phyloP scores from a whole-genome alignment of 257 asterid genomes.

The Penstemon eatonii region DNA sequence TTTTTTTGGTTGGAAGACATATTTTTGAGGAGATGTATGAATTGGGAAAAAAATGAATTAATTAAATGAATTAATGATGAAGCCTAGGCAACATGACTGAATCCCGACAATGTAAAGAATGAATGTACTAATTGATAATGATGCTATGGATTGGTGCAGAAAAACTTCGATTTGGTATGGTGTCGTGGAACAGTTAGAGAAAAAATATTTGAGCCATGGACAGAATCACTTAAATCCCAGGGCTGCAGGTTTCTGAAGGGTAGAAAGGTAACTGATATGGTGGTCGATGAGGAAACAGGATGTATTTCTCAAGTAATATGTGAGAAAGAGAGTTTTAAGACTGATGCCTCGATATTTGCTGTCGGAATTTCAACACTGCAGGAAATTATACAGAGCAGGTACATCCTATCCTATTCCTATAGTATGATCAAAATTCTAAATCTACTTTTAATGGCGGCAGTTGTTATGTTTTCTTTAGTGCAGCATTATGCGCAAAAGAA shows the following conservation, averaged over 20 bases:
- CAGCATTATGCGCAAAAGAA: constrained; percentile 58
- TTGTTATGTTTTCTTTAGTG: constrained; percentile 39
- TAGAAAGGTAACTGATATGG: constrained; percentile 52
- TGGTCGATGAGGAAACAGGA: constrained; percentile 48
- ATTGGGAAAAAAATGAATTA: too few relatives aligned
- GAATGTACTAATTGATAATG: too few relatives aligned
- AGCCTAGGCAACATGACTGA: too few relatives aligned
- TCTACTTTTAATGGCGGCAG: background rate
- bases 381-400: constrained; percentile 58
- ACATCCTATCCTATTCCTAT: background rate
- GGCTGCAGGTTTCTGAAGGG: constrained; percentile 61
- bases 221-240: constrained; percentile 41
- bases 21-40: too few relatives aligned
- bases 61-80: too few relatives aligned
- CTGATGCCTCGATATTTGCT: constrained; percentile 54
- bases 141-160: constrained; percentile 34
- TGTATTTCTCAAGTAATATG: constrained; percentile 50
- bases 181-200: constrained; percentile 60
- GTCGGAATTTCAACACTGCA: constrained; percentile 62
- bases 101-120: too few relatives aligned
- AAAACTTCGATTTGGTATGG: constrained; percentile 44
- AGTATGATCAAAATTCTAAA: too few relatives aligned
- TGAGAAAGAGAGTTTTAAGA: constrained; percentile 60
- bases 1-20: too few relatives aligned
- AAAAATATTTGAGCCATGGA: constrained; percentile 59